Conservation (phyloP, 2,329 filamentous ascomycete species). For the Claviceps citrina region DNA sequence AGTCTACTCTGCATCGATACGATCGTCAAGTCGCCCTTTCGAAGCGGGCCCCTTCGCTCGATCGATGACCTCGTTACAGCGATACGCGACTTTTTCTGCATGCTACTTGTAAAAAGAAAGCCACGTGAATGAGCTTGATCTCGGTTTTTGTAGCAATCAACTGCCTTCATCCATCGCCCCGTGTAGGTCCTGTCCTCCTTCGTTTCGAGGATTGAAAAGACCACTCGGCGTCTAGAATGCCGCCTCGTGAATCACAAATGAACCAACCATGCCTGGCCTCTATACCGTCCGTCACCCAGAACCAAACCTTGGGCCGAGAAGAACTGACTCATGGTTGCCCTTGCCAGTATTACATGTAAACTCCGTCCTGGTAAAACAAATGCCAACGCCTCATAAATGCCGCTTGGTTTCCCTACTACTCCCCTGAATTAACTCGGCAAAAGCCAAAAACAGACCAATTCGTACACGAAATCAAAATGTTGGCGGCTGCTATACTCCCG, state of each 20-base stretch:
- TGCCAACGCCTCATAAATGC: constrained; percentile 6
- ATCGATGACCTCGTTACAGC: constrained; percentile 10
- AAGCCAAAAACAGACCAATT: not conserved
- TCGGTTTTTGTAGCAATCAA: not conserved
- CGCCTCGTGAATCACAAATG: not conserved
- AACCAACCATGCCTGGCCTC: not conserved
- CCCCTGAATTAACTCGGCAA: not conserved
- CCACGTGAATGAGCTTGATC: not conserved
- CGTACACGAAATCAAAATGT: constrained; percentile 6
- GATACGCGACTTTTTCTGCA: constrained; percentile 2
- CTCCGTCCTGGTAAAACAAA: constrained; percentile 8
- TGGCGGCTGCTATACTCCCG: constrained; percentile 9
- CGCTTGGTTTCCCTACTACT: constrained; percentile 1
- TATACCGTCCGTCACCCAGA: not conserved
- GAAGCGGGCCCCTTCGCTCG: too few relatives aligned
- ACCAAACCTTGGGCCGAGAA: not conserved
- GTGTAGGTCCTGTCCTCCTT: not conserved
- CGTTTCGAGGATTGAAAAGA: not conserved
- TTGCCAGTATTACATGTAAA: constrained; percentile 4
- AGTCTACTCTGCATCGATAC: too few relatives aligned
- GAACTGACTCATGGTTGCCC: constrained; percentile 3
- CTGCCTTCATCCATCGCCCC: not conserved
- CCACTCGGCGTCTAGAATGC: not conserved
- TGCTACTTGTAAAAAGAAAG: not conserved
- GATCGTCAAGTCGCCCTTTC: too few relatives aligned